A percentile compares a stretch with the other conserved stretches of the same genome.
phyloP scores from a whole-genome alignment of 345 rosid genomes.

The Diplotaxis tenuifolia region DNA sequence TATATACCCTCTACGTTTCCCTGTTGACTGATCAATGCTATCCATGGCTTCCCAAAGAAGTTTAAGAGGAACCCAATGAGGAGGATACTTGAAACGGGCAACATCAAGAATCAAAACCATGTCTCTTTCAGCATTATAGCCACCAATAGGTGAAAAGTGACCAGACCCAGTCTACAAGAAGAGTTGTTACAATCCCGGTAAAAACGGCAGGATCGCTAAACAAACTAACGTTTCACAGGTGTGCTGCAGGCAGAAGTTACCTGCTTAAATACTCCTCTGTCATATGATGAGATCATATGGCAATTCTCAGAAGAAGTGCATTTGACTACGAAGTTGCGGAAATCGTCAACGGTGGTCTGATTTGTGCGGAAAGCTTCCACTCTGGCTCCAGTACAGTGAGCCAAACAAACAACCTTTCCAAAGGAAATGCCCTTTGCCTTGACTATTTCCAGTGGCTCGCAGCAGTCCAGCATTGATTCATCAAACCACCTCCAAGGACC shows the following conservation, averaged over 20 bases:
- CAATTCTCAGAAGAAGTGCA: conserved; percentile 69
- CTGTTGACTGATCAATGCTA: conserved; percentile 59
- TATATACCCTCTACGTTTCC: conserved; percentile 69
- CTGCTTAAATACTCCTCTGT: conserved; percentile 70
- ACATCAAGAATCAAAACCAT: conserved; percentile 96
- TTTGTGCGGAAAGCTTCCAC: conserved; percentile 81
- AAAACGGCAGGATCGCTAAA: too few relatives aligned
- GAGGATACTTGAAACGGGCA: conserved; percentile 97
- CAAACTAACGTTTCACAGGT: too few relatives aligned
- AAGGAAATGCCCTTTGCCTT: conserved; percentile 86
- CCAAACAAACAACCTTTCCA: conserved; percentile 87
- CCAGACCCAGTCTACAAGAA: conserved; percentile 81
- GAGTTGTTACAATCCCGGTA: background rate
- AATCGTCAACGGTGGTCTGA: conserved; percentile 74
- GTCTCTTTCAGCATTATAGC: conserved; percentile 81
- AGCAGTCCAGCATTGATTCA: conserved; percentile 92
- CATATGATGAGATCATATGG: conserved; percentile 81
- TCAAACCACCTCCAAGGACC: conserved; percentile 99
- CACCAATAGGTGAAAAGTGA: conserved; percentile 96
- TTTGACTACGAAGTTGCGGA: conserved; percentile 56
- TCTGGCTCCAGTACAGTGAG: conserved; percentile 88
- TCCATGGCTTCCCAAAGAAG: conserved; percentile 98
- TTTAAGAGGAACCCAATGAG: conserved; percentile 93
- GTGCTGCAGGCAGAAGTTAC: conserved; percentile 44
- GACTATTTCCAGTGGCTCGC: conserved; percentile 88